Conservation (phyloP, 1,284 basidiomycete species). For the Albatrellus sp. region DNA sequence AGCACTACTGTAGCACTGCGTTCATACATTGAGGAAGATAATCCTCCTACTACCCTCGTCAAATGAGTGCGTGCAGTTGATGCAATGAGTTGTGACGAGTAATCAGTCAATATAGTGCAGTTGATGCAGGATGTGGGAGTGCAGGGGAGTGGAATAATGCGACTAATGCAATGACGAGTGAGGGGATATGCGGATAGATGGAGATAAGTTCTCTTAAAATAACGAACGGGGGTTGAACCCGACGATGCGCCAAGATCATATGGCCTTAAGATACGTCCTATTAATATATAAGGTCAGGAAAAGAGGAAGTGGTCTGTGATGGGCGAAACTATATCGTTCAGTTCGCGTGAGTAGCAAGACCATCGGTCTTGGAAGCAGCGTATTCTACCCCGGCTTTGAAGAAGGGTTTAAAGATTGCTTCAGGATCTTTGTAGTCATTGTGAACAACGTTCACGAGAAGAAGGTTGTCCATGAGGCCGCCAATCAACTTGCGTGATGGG, state of each 20-base stretch:
- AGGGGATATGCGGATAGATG: conserved; percentile 18
- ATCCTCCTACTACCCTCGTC: neutral
- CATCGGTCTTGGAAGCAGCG: conserved; percentile 18
- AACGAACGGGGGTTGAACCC: conserved; percentile 70
- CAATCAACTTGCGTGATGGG: conserved; percentile 66
- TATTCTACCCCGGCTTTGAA: conserved; percentile 58
- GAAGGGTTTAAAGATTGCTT: conserved; percentile 85
- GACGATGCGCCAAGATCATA: conserved; percentile 16
- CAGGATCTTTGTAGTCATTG: conserved; percentile 83
- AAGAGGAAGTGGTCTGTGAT: conserved; percentile 3
- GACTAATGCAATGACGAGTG: conserved; percentile 11
- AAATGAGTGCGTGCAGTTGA: conserved; percentile 4
- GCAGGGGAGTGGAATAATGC: neutral
- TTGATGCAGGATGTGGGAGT: conserved; percentile 3
- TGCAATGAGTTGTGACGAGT: too few relatives aligned
- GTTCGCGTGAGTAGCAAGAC: conserved; percentile 6
- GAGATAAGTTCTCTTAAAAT: conserved; percentile 1
- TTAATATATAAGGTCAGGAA: conserved; percentile 4
- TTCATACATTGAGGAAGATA: neutral
- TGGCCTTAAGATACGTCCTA: conserved; percentile 7
- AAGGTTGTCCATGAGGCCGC: conserved; percentile 66
- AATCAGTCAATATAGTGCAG: too few relatives aligned
- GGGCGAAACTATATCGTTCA: neutral
- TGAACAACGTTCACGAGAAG: conserved; percentile 97
- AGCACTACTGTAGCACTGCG: neutral